A percentile compares a stretch with the other conserved stretches of the same genome.
Evolutionary conservation across 495 filamentous ascomycete genomes (phyloP).

Genomic region (Sphaerosporella brunnea): DNA sequence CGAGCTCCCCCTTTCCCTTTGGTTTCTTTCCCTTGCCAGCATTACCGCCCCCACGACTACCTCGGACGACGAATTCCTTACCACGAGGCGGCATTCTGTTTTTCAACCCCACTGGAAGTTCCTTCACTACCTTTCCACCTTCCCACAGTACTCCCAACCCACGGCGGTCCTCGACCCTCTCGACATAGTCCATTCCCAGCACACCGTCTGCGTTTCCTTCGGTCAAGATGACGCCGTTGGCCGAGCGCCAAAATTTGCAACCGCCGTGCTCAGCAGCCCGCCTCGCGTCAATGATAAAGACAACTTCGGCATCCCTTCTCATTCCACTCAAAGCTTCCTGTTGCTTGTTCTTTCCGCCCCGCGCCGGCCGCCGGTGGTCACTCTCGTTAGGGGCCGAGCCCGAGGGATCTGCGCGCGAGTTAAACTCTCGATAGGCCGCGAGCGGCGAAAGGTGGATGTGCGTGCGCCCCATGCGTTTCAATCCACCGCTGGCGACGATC

Average conservation of each 20-base stretch:
- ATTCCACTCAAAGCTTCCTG: conserved; percentile 61
- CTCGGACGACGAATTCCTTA: conserved; percentile 27
- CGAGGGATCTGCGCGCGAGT: no score
- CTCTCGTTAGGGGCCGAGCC: background rate
- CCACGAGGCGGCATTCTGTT: conserved; percentile 30
- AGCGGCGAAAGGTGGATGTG: conserved; percentile 73
- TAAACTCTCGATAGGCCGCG: background rate
- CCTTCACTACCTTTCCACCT: conserved; percentile 40
- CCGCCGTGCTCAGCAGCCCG: conserved; percentile 44
- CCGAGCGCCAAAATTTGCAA: conserved; percentile 66
- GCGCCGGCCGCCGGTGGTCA: no score
- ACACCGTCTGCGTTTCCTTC: conserved; percentile 46
- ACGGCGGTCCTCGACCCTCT: conserved; percentile 47
- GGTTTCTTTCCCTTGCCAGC: background rate
- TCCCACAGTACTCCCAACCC: conserved; percentile 46
- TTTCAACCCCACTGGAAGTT: conserved; percentile 34
- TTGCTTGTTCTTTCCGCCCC: no score
- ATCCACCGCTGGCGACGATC: conserved; percentile 54
- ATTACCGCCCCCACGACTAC: conserved; percentile 7
- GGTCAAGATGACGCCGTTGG: conserved; percentile 56
- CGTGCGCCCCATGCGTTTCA: conserved; percentile 61
- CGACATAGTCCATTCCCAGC: conserved; percentile 75
- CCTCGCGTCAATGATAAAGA: conserved; percentile 63
- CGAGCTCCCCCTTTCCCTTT: background rate
- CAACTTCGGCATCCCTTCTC: conserved; percentile 55